These are phyloP conservation scores for Botrytis fabae DNA, from an alignment of 2,329 filamentous ascomycete genomes.

Conservation along the genomic window DNA sequence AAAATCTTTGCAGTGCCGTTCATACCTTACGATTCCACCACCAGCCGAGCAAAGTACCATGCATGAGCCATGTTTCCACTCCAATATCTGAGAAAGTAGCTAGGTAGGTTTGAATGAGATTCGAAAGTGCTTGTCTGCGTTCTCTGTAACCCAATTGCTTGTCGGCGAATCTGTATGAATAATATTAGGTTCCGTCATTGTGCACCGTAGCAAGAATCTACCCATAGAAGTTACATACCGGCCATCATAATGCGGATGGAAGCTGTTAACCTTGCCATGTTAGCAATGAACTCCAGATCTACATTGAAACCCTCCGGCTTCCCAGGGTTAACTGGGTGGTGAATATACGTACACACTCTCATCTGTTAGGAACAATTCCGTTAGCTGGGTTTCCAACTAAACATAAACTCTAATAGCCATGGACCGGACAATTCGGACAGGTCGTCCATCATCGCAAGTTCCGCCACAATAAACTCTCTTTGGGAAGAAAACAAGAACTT, in stretches of 20 bases:
- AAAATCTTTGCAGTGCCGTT: conserved; percentile 9
- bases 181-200: not conserved
- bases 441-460: not conserved
- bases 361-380: conserved; percentile 28
- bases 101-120: conserved; percentile 76
- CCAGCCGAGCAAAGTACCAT: conserved; percentile 82
- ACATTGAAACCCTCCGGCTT: conserved; percentile 1
- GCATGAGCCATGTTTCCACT: conserved; percentile 58
- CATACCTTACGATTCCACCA: conserved; percentile 68
- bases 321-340: not conserved
- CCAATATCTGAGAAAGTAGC: conserved; percentile 62
- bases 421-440: not conserved
- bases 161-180: conserved; percentile 41
- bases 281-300: conserved; percentile 20
- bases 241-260: conserved; percentile 45
- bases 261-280: conserved; percentile 33
- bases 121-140: conserved; percentile 55
- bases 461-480: not conserved
- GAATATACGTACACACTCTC: conserved; percentile 37
- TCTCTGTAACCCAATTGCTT: conserved; percentile 46
- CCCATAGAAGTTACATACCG: conserved; percentile 33
- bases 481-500: conserved; percentile 26
- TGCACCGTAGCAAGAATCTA: not conserved
- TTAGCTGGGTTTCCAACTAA: not conserved
- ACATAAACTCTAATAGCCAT: not conserved